phyloP scores from a whole-genome alignment of 805 yeast species.

The Candida coleopterorum region DNA sequence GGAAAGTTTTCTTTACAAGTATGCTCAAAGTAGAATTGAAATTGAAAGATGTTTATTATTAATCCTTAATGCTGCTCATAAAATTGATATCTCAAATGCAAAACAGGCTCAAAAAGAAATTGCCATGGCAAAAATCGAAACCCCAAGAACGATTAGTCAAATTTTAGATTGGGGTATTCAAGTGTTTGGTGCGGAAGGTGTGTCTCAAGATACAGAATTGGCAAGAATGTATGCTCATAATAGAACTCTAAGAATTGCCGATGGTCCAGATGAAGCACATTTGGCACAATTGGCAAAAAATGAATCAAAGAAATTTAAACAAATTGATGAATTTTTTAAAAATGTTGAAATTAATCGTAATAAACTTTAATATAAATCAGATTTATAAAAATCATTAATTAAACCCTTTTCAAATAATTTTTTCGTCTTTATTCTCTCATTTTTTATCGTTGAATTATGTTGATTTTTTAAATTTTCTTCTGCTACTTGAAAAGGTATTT shows the following conservation, averaged over 20 bases:
- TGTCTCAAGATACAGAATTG: constrained; percentile 56
- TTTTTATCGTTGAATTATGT: constrained; percentile 29
- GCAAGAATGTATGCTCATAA: constrained; percentile 48
- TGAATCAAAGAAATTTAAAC: constrained; percentile 34
- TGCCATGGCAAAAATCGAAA: constrained; percentile 58
- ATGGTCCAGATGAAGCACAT: constrained; percentile 69
- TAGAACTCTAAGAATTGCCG: constrained; percentile 59
- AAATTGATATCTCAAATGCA: constrained; percentile 49
- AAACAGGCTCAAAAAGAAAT: constrained; percentile 54
- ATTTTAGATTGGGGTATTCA: constrained; percentile 61
- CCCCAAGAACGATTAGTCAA: constrained; percentile 50
- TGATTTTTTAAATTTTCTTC: constrained; percentile 34
- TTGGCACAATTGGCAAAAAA: constrained; percentile 50
- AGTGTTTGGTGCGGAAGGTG: constrained; percentile 62
- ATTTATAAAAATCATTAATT: constrained; percentile 51
- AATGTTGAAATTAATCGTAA: constrained; percentile 14
- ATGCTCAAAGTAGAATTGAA: constrained; percentile 51
- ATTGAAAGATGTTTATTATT: constrained; percentile 50
- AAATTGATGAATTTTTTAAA: constrained; percentile 33
- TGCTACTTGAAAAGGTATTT: constrained; percentile 61
- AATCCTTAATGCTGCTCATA: constrained; percentile 58
- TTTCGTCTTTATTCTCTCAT: constrained; percentile 44
- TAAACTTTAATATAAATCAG: constrained; percentile 45
- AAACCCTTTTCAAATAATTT: constrained; percentile 50
- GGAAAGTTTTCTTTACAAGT: constrained; percentile 45